phyloP scores from a whole-genome alignment of 1,139 yeast species.

The Pichia sp. region DNA sequence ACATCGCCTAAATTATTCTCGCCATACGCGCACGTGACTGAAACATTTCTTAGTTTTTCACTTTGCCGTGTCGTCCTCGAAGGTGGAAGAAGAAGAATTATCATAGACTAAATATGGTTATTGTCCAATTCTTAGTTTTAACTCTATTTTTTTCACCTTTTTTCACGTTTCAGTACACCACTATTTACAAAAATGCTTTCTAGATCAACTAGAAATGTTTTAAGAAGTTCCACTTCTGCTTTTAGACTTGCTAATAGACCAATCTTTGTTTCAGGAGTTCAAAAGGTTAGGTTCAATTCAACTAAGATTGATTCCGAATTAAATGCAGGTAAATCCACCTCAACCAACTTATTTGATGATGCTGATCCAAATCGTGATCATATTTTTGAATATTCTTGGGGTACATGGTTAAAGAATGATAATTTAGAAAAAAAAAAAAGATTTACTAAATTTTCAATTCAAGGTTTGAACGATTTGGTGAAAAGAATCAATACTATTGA shows the following conservation, averaged over 20 bases:
- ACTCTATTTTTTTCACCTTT: neutral
- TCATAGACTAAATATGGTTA: too few species aligned
- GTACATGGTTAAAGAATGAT: conserved; percentile 85
- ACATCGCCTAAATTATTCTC: too few species aligned
- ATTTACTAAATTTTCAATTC: conserved; percentile 75
- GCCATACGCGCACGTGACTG: too few species aligned
- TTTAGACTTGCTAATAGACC: neutral
- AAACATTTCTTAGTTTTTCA: too few species aligned
- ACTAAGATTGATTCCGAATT: neutral
- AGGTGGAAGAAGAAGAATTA: too few species aligned
- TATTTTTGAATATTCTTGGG: conserved; percentile 89
- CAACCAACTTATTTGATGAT: conserved; percentile 16
- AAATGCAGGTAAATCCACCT: conserved; percentile 6
- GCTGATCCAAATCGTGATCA: conserved; percentile 62
- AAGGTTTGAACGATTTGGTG: conserved; percentile 50
- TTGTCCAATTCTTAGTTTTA: too few species aligned
- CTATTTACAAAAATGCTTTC: conserved; percentile 11
- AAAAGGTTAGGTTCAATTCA: conserved; percentile 10
- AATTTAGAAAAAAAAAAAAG: conserved; percentile 65
- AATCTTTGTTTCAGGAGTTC: neutral
- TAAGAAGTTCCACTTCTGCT: neutral
- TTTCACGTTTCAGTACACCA: too few species aligned
- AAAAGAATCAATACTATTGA: conserved; percentile 10
- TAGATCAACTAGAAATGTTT: conserved; percentile 3
- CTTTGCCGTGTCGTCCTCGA: too few species aligned